These are phyloP conservation scores for Plasmodium reichenowi DNA, from an alignment of 169 alveolate species.

Conservation along the genomic window DNA sequence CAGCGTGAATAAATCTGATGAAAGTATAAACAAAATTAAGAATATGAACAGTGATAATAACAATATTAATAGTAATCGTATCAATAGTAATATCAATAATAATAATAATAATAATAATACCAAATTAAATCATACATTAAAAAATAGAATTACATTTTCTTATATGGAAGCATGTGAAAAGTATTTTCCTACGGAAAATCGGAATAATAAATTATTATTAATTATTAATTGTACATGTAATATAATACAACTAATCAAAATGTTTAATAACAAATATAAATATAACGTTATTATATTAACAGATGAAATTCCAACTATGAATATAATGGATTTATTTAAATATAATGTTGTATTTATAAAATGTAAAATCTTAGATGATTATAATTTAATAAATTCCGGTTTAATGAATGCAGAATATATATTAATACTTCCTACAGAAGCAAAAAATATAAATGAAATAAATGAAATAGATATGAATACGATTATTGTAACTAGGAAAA, in stretches of 20 bases:
- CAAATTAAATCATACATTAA: constrained; percentile 8
- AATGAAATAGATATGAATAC: constrained; percentile 73
- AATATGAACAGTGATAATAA: constrained; percentile 18
- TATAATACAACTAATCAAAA: constrained; percentile 42
- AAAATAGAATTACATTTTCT: constrained; percentile 19
- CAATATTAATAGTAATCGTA: background rate
- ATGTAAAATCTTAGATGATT: constrained; percentile 63
- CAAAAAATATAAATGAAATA: constrained; percentile 25
- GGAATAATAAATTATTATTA: constrained; percentile 42
- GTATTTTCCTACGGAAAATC: constrained; percentile 18
- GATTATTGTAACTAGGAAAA: constrained; percentile 64
- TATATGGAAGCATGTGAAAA: constrained; percentile 63
- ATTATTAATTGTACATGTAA: constrained; percentile 45
- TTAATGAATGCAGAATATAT: constrained; percentile 47
- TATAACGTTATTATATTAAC: constrained; percentile 59
- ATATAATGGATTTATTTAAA: constrained; percentile 27
- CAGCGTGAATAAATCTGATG: background rate
- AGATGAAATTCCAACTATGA: constrained; percentile 41
- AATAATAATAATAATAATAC: constrained; percentile 1
- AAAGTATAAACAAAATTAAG: background rate
- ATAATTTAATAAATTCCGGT: constrained; percentile 65
- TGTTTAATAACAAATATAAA: constrained; percentile 29
- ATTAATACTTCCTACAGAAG: constrained; percentile 55
- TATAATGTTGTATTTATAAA: constrained; percentile 64
- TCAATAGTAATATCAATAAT: background rate